Percentiles rank a stretch among this genome's conserved stretches.
These are phyloP conservation scores for Penicillium hordei DNA, from an alignment of 2,329 filamentous ascomycete species.

Conservation along the genomic window DNA sequence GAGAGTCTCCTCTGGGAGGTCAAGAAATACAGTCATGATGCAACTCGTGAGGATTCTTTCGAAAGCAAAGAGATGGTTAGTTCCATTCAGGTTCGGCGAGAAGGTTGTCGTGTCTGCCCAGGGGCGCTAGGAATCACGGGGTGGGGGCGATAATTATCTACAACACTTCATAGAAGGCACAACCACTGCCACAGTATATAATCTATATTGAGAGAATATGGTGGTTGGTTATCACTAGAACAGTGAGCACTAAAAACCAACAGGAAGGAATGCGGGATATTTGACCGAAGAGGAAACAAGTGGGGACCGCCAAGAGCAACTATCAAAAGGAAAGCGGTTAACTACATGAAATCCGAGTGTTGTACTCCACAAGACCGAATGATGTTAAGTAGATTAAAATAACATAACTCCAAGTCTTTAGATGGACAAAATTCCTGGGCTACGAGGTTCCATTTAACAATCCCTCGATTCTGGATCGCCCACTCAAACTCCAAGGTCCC, in stretches of 20 bases:
- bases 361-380: not conserved
- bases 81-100: not conserved
- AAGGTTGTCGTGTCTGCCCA: not conserved
- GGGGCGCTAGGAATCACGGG: not conserved
- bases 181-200: not conserved
- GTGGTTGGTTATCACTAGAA: not conserved
- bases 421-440: not conserved
- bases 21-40: not conserved
- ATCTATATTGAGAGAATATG: not conserved
- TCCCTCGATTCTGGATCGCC: not conserved
- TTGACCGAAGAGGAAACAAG: not conserved
- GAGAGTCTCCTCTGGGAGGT: not conserved
- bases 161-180: not conserved
- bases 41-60: not conserved
- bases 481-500: not conserved
- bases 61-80: not conserved
- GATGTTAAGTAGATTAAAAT: not conserved
- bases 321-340: constrained; percentile 1
- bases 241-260: not conserved
- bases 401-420: not conserved
- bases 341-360: not conserved
- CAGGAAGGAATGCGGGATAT: not conserved
- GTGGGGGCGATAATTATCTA: not conserved
- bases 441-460: not conserved
- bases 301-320: not conserved